A percentile compares a stretch with the other conserved stretches of the same genome.
phyloP scores from a whole-genome alignment of 1,139 yeast genomes.

The Blastobotrys apis region DNA sequence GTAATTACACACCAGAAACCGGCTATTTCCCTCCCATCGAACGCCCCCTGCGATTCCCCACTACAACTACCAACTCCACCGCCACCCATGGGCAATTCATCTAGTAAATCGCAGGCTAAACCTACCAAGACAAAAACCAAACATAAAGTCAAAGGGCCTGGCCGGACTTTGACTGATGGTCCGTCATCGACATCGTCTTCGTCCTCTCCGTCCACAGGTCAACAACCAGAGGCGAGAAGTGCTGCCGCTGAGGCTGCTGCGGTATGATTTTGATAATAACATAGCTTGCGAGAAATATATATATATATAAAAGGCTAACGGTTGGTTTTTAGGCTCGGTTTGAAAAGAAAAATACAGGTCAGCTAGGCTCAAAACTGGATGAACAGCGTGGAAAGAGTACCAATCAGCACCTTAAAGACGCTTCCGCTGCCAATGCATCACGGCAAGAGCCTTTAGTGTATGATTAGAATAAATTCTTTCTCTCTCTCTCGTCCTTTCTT shows the following conservation, averaged over 20 bases:
- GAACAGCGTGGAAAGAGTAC: constrained; percentile 7
- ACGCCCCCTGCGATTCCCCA: neutral
- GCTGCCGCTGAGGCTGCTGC: constrained; percentile 8
- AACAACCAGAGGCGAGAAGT: neutral
- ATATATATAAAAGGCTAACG: too few species aligned
- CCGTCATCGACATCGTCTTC: neutral
- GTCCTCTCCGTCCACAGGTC: neutral
- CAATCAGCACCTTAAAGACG: constrained; percentile 18
- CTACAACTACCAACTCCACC: neutral
- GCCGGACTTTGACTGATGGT: neutral
- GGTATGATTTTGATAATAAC: neutral
- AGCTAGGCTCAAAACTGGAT: constrained; percentile 1
- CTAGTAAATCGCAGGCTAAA: constrained; percentile 1
- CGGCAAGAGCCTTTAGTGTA: constrained; percentile 24
- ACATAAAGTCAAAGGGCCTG: constrained; percentile 1
- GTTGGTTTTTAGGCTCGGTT: constrained; percentile 4
- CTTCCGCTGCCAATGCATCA: constrained; percentile 5
- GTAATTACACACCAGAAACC: neutral
- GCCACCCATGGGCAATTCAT: constrained; percentile 5
- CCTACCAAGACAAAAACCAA: neutral
- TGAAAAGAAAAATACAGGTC: constrained; percentile 1
- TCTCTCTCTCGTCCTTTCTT: too few species aligned
- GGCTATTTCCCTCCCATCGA: neutral
- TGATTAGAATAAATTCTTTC: constrained; percentile 25
- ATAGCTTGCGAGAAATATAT: neutral